A percentile compares a stretch with the other conserved stretches of the same genome.
Conservation (phyloP, 2,329 filamentous ascomycete species). For the Mycogone perniciosa region DNA sequence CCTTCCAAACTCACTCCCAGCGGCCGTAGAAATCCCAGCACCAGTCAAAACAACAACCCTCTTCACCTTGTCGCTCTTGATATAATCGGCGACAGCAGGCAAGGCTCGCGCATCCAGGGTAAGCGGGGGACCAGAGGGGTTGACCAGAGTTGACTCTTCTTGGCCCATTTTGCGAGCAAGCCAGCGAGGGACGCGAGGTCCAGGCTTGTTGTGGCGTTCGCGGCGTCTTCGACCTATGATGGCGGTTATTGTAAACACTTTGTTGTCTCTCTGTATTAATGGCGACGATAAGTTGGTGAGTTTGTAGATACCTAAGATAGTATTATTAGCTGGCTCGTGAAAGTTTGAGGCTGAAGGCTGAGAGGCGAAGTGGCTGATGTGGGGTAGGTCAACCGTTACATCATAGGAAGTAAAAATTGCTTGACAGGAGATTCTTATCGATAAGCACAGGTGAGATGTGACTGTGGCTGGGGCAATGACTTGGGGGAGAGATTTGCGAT, state of each 20-base stretch:
- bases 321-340: neutral
- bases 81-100: slow-evolving; percentile 70
- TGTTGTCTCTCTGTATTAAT: neutral
- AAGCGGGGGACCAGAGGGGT: slow-evolving; percentile 56
- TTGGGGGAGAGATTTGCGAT: too few species aligned
- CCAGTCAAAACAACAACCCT: slow-evolving; percentile 85
- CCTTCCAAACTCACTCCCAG: slow-evolving; percentile 45
- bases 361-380: neutral
- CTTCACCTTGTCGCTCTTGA: slow-evolving; percentile 60
- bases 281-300: neutral
- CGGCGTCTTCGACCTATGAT: slow-evolving; percentile 36
- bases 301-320: neutral
- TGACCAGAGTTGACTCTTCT: slow-evolving; percentile 61
- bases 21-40: slow-evolving; percentile 76
- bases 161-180: slow-evolving; percentile 68
- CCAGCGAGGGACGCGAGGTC: slow-evolving; percentile 27
- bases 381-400: slow-evolving; percentile 10
- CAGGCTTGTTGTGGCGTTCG: slow-evolving; percentile 27
- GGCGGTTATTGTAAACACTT: slow-evolving; percentile 13
- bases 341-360: neutral
- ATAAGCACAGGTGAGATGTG: slow-evolving; percentile 5
- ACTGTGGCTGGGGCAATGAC: too few species aligned
- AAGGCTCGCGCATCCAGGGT: slow-evolving; percentile 65
- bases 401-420: slow-evolving; percentile 1
- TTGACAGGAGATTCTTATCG: slow-evolving; percentile 10